A percentile compares a stretch with the other conserved stretches of the same genome.
Evolutionary conservation across 129 eudicot species (phyloP).

Genomic region (Tagetes erecta): DNA sequence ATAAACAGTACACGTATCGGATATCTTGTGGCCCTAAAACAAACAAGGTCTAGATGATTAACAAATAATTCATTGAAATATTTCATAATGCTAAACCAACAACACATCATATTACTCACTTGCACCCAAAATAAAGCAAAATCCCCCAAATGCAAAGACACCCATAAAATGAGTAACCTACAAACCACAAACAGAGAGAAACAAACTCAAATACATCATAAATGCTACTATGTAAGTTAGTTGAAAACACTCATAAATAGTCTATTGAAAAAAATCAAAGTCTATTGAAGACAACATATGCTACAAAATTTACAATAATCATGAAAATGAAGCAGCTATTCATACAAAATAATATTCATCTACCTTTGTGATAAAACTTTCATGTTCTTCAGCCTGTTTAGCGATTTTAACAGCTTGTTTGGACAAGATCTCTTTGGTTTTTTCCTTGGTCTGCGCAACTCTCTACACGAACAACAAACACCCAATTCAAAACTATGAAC

Average conservation of each 20-base stretch:
- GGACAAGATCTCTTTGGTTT: constrained; percentile 84
- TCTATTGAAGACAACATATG: too few species aligned
- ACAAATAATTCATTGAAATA: background rate
- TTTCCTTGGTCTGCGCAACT: constrained; percentile 79
- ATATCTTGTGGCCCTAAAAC: constrained; percentile 91
- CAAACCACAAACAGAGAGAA: background rate
- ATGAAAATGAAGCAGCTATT: background rate
- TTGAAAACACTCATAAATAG: too few species aligned
- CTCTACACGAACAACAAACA: constrained; percentile 43
- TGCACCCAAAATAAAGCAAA: constrained; percentile 98
- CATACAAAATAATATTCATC: background rate
- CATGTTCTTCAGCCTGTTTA: constrained; percentile 94
- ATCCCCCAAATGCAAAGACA: constrained; percentile 84
- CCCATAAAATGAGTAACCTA: constrained; percentile 49
- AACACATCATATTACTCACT: constrained; percentile 54
- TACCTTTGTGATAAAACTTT: constrained; percentile 90
- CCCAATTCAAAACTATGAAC: constrained; percentile 13
- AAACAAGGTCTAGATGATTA: constrained; percentile 12
- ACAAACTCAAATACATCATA: background rate
- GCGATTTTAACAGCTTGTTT: constrained; percentile 93
- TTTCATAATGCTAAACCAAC: background rate
- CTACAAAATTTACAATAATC: background rate
- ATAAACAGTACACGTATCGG: constrained; percentile 86
- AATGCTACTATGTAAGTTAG: too few species aligned
- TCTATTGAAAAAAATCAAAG: too few species aligned